phyloP scores from a whole-genome alignment of 371 early-diverging fungal species.

The Amoeboaphelidium protococcarum region DNA sequence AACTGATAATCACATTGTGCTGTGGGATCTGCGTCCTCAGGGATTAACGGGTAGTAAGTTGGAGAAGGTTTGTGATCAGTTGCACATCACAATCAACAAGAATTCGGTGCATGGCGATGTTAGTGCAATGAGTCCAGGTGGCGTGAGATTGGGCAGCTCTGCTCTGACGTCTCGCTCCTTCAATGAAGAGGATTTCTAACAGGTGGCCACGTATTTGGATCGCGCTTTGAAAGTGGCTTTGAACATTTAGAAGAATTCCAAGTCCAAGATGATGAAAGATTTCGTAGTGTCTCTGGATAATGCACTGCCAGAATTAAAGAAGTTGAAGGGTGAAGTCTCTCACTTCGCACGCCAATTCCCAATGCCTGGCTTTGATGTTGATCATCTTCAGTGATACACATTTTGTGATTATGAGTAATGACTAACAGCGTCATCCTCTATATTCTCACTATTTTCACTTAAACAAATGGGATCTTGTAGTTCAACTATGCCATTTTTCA shows the following conservation, averaged over 20 bases:
- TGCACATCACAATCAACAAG: slow-evolving; percentile 71
- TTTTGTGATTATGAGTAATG: too few species aligned
- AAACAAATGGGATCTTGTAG: too few species aligned
- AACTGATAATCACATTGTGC: slow-evolving; percentile 6
- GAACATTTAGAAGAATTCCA: slow-evolving; percentile 40
- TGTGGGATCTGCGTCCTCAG: slow-evolving; percentile 2
- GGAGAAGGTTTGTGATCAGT: slow-evolving; percentile 89
- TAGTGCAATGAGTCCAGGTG: slow-evolving; percentile 69
- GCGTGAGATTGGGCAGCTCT: slow-evolving; percentile 60
- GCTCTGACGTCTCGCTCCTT: slow-evolving; percentile 75
- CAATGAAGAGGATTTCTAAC: slow-evolving; percentile 55
- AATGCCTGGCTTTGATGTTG: slow-evolving; percentile 43
- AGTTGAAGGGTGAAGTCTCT: slow-evolving; percentile 61
- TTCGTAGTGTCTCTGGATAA: slow-evolving; percentile 47
- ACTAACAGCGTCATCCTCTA: too few species aligned
- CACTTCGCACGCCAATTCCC: slow-evolving; percentile 65
- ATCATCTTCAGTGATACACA: background rate
- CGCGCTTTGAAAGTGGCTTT: slow-evolving; percentile 73
- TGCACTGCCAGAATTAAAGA: slow-evolving; percentile 20
- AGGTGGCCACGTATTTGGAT: slow-evolving; percentile 58
- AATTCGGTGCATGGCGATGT: slow-evolving; percentile 76
- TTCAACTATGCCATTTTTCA: too few species aligned
- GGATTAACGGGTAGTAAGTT: slow-evolving; percentile 51
- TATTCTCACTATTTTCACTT: too few species aligned
- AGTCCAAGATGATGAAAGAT: slow-evolving; percentile 78